Evolutionary conservation across 2,329 filamentous ascomycete genomes (phyloP), one percentile per base, ranked within the genome.

Genomic region (Nigrospora oryzae): DNA sequence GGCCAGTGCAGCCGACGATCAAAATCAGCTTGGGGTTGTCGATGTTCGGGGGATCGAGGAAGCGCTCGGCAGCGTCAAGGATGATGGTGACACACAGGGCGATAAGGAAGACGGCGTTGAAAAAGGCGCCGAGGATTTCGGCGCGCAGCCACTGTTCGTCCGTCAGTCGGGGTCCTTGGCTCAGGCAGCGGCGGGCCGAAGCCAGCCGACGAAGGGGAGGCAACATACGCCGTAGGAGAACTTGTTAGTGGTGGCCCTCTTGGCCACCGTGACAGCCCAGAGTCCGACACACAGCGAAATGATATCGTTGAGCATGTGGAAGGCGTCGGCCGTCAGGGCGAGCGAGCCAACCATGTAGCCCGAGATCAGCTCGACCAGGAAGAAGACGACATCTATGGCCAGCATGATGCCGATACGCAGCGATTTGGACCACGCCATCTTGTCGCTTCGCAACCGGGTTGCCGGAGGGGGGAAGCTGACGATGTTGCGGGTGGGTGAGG

Each of bases 261-360:
- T 86, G 23, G 90, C 88, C 42, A 94, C 86, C 50, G 84, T 87
- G 44, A 98, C 93, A 43, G 93, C 93, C 91, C 93, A 98, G 36
- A 97, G 68, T 52, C 93, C 93, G 50, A 98, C 91, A 46, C 84
- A 77, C 13, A 98, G 73, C 1, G 93, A 97, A 49, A 98, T 84
- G 56, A 98, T 93, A 78, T 98, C 93, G 71, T 98, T 98, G 49
- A 98, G 75, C 93, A 98, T 98, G 69, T 98, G 93, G 66, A 98
- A 98, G 48, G 93, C 89, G 70, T 98, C 93, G 44, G 93, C 93
- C 61, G 94, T 89, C 47, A 98, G 77, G 34, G 93, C 93, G 55
- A 98, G 78, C 15, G 93, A 97, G 61, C 90, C 84, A 49, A 95
- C 89, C 51, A 84, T 71, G 71, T 95, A 88, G 49, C 93, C 91